Base-by-base conservation (phyloP, 164 flowering plant species). In the Kingdonia uniflora region DNA sequence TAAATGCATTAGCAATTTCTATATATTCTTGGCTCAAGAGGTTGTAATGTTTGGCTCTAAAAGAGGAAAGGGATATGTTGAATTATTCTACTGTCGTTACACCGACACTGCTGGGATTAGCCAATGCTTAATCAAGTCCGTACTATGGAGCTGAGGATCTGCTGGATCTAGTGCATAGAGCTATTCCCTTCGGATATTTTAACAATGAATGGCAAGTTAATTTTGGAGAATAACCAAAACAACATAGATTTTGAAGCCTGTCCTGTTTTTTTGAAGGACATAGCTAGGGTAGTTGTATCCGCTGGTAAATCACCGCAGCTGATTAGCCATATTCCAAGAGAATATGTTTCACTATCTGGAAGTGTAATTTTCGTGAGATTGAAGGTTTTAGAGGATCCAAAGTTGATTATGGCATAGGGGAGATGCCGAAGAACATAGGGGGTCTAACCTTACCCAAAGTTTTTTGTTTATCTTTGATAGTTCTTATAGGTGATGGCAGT, bases 281-380 rank as follows among this genome's bases (percentile, higher is more conserved):
- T 80, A 33, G 84, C 85, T 2, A 77, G 71, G 62, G 76, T 80
- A 44, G 78, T 94, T 58, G 70, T 94, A 54, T 86, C 99, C 65
- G 96, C 97, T 52, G 99, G 99, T 46, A 94, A 94, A 65, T 94
- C 99, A 17, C 68, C 86, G 74, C 89, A 84, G 78, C 74, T 89
- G 64, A 80, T 94, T 40, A 74, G 69, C 40, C 88, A 89, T 73
- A 68, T 79, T 54, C 77, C 76, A 11, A 19, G 16, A 46, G 65
- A 43, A 16, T 49, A 25, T 24, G 40, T 49, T 45, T 45, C 38
- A 13, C 24, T 35, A 49, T 61, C 66, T 56, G 51, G 52, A 2
- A 49, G 60, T 61, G 35, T 46, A 56, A 41, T 53, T 63, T 61
- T 48, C 38, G 23, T 47, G 68, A 59, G 11, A 52, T 24, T 60